Conservation (phyloP, 2,329 filamentous ascomycete genomes). For the Phialemoniopsis sp. region DNA sequence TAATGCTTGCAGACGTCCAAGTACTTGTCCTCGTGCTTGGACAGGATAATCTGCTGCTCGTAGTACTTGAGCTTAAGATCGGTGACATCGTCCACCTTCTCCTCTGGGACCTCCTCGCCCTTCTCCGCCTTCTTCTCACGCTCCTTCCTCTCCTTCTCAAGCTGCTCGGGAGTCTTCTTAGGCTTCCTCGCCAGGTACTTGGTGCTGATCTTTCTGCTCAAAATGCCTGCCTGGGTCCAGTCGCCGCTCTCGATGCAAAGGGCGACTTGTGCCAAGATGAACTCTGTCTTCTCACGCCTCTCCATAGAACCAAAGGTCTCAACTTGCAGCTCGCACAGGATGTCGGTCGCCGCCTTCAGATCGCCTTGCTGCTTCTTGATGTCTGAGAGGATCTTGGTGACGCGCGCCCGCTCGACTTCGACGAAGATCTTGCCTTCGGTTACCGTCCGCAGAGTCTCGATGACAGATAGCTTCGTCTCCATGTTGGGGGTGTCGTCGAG, state of each 20-base stretch:
- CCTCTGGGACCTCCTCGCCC: conserved; percentile 73
- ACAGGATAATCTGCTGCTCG: conserved; percentile 92
- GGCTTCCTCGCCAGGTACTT: conserved; percentile 85
- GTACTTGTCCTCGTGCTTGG: conserved; percentile 97
- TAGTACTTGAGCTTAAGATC: conserved; percentile 95
- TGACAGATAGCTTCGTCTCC: conserved; percentile 87
- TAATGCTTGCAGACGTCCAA: conserved; percentile 98
- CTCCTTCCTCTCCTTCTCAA: conserved; percentile 88
- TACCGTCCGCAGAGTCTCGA: conserved; percentile 91
- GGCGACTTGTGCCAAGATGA: conserved; percentile 91
- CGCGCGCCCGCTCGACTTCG: conserved; percentile 92
- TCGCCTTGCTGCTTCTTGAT: conserved; percentile 98
- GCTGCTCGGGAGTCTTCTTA: conserved; percentile 83
- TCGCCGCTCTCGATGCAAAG: conserved; percentile 94
- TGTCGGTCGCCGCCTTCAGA: conserved; percentile 82
- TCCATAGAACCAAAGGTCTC: conserved; percentile 99
- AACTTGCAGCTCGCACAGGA: conserved; percentile 94
- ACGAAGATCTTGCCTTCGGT: conserved; percentile 99
- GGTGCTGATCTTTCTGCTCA: conserved; percentile 96
- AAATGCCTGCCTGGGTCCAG: conserved; percentile 91
- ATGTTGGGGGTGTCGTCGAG: conserved; percentile 79
- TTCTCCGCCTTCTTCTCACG: conserved; percentile 80
- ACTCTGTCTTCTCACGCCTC: conserved; percentile 95
- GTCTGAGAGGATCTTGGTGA: conserved; percentile 91
- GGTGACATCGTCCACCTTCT: conserved; percentile 83